These are phyloP conservation scores for Tolypocladium inflatum DNA, from an alignment of 2,329 filamentous ascomycete genomes.

Conservation along the genomic window DNA sequence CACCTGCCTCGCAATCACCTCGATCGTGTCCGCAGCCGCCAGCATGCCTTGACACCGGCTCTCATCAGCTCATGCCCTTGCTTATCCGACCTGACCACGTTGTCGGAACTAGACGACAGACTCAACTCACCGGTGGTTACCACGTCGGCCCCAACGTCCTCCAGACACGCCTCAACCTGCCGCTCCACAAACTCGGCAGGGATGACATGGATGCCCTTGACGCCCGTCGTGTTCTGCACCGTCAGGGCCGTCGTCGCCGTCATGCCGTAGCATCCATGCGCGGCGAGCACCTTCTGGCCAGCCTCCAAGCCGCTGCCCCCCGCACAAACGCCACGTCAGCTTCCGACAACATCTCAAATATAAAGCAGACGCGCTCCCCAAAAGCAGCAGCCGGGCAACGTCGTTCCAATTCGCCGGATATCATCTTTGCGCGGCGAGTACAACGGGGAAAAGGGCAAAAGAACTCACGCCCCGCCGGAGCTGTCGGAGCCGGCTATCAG, in stretches of 20 bases:
- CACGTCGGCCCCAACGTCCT: conserved; percentile 80
- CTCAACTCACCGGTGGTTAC: conserved; percentile 70
- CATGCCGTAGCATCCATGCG: conserved; percentile 91
- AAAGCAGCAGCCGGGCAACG: background rate
- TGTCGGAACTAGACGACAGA: background rate
- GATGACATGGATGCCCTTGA: conserved; percentile 69
- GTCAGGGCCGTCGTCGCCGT: conserved; percentile 91
- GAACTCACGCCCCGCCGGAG: conserved; percentile 71
- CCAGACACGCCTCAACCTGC: conserved; percentile 77
- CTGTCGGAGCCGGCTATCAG: conserved; percentile 85
- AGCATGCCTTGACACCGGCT: conserved; percentile 25
- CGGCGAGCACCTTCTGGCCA: conserved; percentile 88
- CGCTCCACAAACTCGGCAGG: conserved; percentile 71
- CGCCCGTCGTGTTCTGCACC: conserved; percentile 86
- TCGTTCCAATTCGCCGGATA: background rate
- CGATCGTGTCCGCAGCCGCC: conserved; percentile 25
- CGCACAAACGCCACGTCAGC: background rate
- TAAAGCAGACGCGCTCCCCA: background rate
- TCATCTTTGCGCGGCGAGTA: no score
- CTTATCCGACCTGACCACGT: no score
- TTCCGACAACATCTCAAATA: background rate
- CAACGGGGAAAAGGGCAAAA: conserved; percentile 3
- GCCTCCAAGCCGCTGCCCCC: conserved; percentile 73
- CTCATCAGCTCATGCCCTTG: background rate
- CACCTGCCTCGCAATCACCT: conserved; percentile 22